Evolutionary conservation across 495 filamentous ascomycete species (phyloP).

Genomic region (Letharia columbiana): DNA sequence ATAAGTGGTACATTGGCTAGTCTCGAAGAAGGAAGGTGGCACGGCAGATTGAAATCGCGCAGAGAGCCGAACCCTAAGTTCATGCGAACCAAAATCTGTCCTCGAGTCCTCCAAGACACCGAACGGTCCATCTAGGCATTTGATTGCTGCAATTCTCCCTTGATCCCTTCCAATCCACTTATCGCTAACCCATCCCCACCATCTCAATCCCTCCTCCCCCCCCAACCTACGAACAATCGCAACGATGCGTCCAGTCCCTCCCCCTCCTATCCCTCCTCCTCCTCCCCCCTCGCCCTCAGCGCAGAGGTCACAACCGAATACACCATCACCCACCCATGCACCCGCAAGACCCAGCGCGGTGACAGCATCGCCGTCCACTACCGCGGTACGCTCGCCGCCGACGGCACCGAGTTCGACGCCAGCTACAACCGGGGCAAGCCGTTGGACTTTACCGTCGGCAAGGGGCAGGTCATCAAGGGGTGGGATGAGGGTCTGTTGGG

Average conservation of each 20-base stretch:
- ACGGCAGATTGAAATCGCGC: neutral
- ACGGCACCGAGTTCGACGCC: slow-evolving; percentile 48
- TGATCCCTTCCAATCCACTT: neutral
- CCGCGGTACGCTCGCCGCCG: slow-evolving; percentile 58
- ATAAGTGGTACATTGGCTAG: too few species aligned
- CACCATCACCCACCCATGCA: slow-evolving; percentile 61
- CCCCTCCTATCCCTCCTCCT: slow-evolving; percentile 22
- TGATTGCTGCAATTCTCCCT: neutral
- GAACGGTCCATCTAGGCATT: too few species aligned
- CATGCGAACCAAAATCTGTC: neutral
- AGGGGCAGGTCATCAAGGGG: slow-evolving; percentile 80
- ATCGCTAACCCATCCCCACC: neutral
- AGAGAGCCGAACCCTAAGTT: too few species aligned
- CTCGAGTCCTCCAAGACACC: neutral
- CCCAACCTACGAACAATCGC: too few species aligned
- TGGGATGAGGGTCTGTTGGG: slow-evolving; percentile 87
- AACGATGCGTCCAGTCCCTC: slow-evolving; percentile 5
- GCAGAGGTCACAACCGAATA: slow-evolving; percentile 61
- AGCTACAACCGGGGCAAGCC: slow-evolving; percentile 67
- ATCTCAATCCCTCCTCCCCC: too few species aligned
- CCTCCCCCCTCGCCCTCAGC: slow-evolving; percentile 19
- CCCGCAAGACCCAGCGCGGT: slow-evolving; percentile 64
- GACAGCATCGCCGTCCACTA: slow-evolving; percentile 84
- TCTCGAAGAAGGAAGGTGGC: too few species aligned
- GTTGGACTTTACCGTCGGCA: slow-evolving; percentile 69